Conservation (phyloP, 1,139 yeast genomes). For the Suhomyces ambrosiae region DNA sequence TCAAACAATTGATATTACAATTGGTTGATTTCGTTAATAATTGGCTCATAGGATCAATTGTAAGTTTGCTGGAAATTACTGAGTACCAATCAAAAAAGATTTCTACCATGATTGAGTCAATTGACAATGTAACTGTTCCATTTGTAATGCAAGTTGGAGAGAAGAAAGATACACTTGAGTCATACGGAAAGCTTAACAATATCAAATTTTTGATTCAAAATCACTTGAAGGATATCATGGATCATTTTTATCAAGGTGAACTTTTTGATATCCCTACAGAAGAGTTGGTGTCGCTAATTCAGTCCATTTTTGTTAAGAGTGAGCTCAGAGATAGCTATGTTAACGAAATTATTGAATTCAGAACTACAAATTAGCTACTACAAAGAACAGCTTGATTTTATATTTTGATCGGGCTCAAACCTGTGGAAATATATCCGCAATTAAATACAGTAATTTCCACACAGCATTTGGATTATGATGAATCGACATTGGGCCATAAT, state of each 20-base stretch:
- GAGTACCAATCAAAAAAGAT: conserved; percentile 39
- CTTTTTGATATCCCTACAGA: conserved; percentile 68
- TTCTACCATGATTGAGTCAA: conserved; percentile 28
- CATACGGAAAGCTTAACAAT: conserved; percentile 48
- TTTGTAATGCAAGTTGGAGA: conserved; percentile 18
- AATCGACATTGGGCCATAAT: no score
- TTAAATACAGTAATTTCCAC: no score
- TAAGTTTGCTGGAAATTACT: conserved; percentile 36
- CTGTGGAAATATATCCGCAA: no score
- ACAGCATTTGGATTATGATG: no score
- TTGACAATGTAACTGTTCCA: conserved; percentile 21
- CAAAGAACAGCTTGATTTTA: not conserved
- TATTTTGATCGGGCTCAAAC: no score
- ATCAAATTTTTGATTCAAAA: conserved; percentile 48
- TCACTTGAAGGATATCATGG: conserved; percentile 70
- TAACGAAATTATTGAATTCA: conserved; percentile 55
- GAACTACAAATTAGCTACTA: conserved; percentile 23
- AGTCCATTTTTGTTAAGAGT: conserved; percentile 68
- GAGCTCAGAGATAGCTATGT: conserved; percentile 63
- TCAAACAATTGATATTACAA: conserved; percentile 29
- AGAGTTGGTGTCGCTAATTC: conserved; percentile 65
- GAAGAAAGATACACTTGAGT: conserved; percentile 20
- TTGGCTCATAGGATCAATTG: conserved; percentile 32
- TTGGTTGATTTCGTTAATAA: conserved; percentile 35
- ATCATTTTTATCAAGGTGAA: conserved; percentile 69